Percentiles rank a stretch among this genome's conserved stretches.
phyloP scores from a whole-genome alignment of 2,329 filamentous ascomycete species.

The Dichotomopilus funicola region DNA sequence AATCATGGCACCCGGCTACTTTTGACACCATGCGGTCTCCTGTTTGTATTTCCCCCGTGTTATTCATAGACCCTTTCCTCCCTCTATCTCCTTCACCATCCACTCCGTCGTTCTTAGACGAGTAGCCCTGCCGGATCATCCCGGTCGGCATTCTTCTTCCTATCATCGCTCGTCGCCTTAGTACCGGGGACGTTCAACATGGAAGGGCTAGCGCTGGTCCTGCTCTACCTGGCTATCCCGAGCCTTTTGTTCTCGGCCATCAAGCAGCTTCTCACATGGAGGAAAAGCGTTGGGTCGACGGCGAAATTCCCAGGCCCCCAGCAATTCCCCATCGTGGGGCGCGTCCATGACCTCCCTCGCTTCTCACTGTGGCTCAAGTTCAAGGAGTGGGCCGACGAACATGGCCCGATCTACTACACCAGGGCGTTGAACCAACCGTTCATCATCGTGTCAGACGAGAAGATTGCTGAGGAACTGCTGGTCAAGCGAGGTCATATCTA shows the following conservation, averaged over 20 bases:
- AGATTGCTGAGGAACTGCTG: constrained; percentile 43
- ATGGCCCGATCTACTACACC: constrained; percentile 40
- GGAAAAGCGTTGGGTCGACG: constrained; percentile 24
- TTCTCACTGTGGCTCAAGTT: constrained; percentile 46
- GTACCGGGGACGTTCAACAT: constrained; percentile 24
- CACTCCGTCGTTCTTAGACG: background rate
- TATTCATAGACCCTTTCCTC: background rate
- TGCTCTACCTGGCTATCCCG: constrained; percentile 41
- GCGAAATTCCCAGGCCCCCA: constrained; percentile 39
- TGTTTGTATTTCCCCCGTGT: constrained; percentile 7
- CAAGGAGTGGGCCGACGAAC: constrained; percentile 39
- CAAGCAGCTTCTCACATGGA: constrained; percentile 34
- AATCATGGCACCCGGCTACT: background rate
- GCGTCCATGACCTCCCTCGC: constrained; percentile 42
- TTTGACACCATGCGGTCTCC: background rate
- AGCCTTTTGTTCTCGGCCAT: constrained; percentile 37
- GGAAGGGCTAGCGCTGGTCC: constrained; percentile 34
- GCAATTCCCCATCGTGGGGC: constrained; percentile 42
- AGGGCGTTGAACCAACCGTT: constrained; percentile 35
- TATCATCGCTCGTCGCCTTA: background rate
- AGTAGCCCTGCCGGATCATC: background rate
- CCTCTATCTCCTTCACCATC: background rate
- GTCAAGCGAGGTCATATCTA: constrained; percentile 45
- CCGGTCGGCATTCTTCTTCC: no score
- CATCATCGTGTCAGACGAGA: constrained; percentile 41